phyloP scores from a whole-genome alignment of 208 protist species.

The Leptomonas pyrrhocoris region DNA sequence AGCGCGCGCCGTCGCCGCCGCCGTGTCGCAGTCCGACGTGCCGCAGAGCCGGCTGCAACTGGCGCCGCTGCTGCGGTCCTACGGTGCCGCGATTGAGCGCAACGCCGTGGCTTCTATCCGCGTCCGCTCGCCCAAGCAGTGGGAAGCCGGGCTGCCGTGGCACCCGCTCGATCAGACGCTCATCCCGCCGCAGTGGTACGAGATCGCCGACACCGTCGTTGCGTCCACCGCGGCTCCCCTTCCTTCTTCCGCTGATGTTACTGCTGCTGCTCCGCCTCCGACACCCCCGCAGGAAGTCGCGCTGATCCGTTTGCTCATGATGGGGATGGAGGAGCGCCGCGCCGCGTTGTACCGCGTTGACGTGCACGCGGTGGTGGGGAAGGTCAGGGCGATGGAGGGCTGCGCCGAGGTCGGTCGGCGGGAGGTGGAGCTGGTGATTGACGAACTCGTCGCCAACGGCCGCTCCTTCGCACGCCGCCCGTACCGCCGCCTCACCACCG shows the following conservation, averaged over 20 bases:
- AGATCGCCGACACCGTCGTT: slow-evolving; percentile 28
- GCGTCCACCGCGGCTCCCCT: not conserved
- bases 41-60: slow-evolving; percentile 43
- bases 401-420: slow-evolving; percentile 42
- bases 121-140: slow-evolving; percentile 32
- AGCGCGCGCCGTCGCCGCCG: slow-evolving; percentile 45
- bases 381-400: not conserved
- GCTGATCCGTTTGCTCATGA: slow-evolving; percentile 23
- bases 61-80: slow-evolving; percentile 42
- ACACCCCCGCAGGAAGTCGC: slow-evolving; percentile 17
- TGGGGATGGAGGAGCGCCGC: slow-evolving; percentile 42
- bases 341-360: slow-evolving; percentile 35
- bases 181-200: slow-evolving; percentile 60
- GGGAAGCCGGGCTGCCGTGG: slow-evolving; percentile 40
- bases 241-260: not conserved
- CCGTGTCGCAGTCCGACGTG: slow-evolving; percentile 28
- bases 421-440: slow-evolving; percentile 67
- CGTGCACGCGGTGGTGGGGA: slow-evolving; percentile 10
- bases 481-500: slow-evolving; percentile 69
- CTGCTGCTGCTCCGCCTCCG: not conserved
- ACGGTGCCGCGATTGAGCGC: slow-evolving; percentile 48
- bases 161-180: slow-evolving; percentile 78
- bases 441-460: slow-evolving; percentile 61
- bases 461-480: slow-evolving; percentile 65
- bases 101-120: slow-evolving; percentile 62